These are phyloP conservation scores for Penicillium sp. DNA, from an alignment of 2,329 filamentous ascomycete genomes.

Conservation along the genomic window DNA sequence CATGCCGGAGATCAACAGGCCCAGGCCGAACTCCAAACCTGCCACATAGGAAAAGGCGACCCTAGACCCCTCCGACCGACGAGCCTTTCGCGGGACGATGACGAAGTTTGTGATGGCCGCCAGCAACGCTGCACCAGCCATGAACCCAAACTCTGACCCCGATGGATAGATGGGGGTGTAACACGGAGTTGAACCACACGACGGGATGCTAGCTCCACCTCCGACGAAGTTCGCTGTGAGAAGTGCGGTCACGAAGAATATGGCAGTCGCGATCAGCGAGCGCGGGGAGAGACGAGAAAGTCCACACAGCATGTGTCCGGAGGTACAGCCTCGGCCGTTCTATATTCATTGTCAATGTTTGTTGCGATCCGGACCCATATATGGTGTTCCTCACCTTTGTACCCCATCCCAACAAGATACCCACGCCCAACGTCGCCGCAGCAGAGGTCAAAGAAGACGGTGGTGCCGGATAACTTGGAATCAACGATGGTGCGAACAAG, in stretches of 20 bases:
- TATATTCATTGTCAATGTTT: constrained; percentile 18
- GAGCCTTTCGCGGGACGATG: constrained; percentile 32
- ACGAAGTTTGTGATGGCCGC: constrained; percentile 33
- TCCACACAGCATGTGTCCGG: constrained; percentile 55
- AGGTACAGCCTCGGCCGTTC: constrained; percentile 52
- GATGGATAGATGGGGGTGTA: constrained; percentile 48
- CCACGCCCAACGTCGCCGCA: constrained; percentile 42
- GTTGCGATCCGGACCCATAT: background rate
- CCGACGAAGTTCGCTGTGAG: constrained; percentile 40
- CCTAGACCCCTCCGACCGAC: constrained; percentile 32
- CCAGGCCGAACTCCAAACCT: constrained; percentile 51
- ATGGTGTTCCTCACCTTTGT: constrained; percentile 44
- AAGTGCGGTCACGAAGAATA: constrained; percentile 46
- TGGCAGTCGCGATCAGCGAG: constrained; percentile 46
- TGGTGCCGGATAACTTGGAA: constrained; percentile 43
- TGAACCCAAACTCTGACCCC: constrained; percentile 32
- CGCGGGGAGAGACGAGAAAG: constrained; percentile 49
- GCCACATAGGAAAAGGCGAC: constrained; percentile 44
- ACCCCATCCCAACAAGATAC: constrained; percentile 50
- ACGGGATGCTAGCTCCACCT: constrained; percentile 38
- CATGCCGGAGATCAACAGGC: constrained; percentile 52
- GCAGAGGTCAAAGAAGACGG: constrained; percentile 35
- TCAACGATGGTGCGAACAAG: constrained; percentile 43
- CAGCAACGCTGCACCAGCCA: constrained; percentile 32
- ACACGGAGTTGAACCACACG: constrained; percentile 44